Base-by-base conservation (phyloP, 2,329 filamentous ascomycete species). In the Aspergillus pseudoviridinutans region DNA sequence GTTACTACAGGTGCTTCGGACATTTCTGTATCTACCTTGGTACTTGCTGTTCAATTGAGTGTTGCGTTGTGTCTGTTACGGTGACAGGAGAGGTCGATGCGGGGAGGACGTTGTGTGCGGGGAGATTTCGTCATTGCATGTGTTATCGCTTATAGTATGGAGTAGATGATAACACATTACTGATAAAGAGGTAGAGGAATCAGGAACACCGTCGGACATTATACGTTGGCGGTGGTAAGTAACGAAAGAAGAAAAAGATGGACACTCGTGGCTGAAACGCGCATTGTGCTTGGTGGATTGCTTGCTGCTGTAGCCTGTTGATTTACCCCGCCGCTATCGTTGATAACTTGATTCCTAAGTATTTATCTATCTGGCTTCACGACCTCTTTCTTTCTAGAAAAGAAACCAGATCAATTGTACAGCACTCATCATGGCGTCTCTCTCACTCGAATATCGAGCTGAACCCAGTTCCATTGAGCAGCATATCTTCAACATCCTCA, bases 1-100 rank as follows among this genome's bases (percentile, higher is more conserved):
- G 62, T 52, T 22, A 74, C 63, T 3, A 67, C 68, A 1, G 59
- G 24, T 5, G 22, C 5, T 32, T 54, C 51, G 2, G 52, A 17
- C 56, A 54, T 58, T 20, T 10, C 5, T 24, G 12, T 35, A 14
- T 32, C 14, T 17, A 17, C 0, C 14, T 38, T 7, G 3, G 32
- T 7, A 17, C 17, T 38, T 17, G 32, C 1, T 17, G 14, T 3
- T 38, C 2, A 38, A 38, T 1, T 32, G 12, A 14, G 6, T 17
- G 32, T 5, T 5, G 12, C 2, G 28, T 12, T 6, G 14, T 35
- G 12, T 17, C 32, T 17, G 32, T 3, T 7, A 35, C 7, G 14
- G 32, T 3, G 32, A 14, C 7, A 35, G 32, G 4, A 35, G 14
- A 35, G 12, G 32, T 17, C 17, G 32, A 6, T 38, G 32, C 32